Evolutionary conservation across 768 basidiomycete genomes (phyloP).

Genomic region (Suillus subalutaceus): DNA sequence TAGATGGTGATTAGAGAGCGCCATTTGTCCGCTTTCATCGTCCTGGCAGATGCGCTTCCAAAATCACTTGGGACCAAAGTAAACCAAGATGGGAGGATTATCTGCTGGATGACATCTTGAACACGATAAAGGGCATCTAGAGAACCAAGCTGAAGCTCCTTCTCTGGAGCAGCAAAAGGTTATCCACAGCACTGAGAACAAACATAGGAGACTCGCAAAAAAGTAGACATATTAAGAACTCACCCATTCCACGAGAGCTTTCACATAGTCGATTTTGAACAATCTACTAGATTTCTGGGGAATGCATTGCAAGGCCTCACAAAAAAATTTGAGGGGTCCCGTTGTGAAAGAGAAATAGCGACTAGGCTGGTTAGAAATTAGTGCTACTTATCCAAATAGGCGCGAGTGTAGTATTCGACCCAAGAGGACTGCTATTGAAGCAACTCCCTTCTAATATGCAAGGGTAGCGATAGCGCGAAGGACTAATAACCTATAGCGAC

Average conservation of each 20-base stretch:
- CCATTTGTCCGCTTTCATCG: slow-evolving; percentile 41
- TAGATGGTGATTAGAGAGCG: slow-evolving; percentile 29
- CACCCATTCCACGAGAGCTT: neutral
- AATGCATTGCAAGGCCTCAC: neutral
- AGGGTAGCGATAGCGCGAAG: no score
- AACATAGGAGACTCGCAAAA: neutral
- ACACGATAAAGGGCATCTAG: neutral
- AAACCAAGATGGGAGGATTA: slow-evolving; percentile 18
- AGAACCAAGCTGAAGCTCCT: neutral
- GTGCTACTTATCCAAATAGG: no score
- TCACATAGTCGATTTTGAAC: neutral
- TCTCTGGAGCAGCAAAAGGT: neutral
- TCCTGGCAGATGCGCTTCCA: slow-evolving; percentile 24
- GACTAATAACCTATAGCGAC: no score
- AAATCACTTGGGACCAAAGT: slow-evolving; percentile 18
- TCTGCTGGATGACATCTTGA: slow-evolving; percentile 1
- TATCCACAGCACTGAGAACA: neutral
- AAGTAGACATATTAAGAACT: neutral
- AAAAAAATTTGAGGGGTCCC: neutral
- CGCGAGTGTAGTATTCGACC: no score
- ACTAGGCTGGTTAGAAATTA: no score
- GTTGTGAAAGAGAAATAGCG: no score
- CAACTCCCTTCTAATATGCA: no score
- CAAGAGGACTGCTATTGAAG: no score
- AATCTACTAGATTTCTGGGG: neutral